Evolutionary conservation across 1,284 basidiomycete species (phyloP), one percentile per base, ranked within the genome.

Genomic region (Coriolopsis trogii): DNA sequence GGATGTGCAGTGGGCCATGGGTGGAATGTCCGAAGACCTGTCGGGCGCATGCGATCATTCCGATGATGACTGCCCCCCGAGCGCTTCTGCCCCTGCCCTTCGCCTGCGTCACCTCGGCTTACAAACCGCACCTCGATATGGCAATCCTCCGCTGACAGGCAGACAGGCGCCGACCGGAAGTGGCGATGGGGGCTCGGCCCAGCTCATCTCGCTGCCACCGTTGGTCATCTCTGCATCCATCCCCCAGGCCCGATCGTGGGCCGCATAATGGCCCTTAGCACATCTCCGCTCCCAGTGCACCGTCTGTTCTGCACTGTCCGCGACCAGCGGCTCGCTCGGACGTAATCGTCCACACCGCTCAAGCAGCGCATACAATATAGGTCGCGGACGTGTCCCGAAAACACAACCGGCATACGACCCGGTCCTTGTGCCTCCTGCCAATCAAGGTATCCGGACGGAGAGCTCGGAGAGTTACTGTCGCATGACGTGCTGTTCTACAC

Each of bases 31-130:
- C 38, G 51, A 40, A 30, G 23, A 30, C 25, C 26, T 38, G 42
- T 43, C 47, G 44, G 49, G 39, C 25, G 30, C 25, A 31, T 42
- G 54, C 53, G n/a, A 54, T 59, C 58, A 56, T 51, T 44, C 48
- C 52, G 53, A 55, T 55, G 53, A 59, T 53, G 41, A 43, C 36
- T 44, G 20, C 21, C 13, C 33, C 25, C 30, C 30, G 7, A n/a
- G n/a, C n/a, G n/a, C n/a, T n/a, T n/a, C n/a, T n/a, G 30, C 7
- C 15, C 9, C 21, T 21, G 21, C 38, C 37, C 37, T 21, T 13
- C 37, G 37, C 20, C 20, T 36, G 18, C 34, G 24, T 26, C 43
- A 28, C 23, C 44, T 29, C 45, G 23, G 40, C 29, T 49, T 40
- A 49, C 47, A 42, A 43, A 49, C 47, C 21, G 6, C 24, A 16